Conservation (phyloP, 2,329 filamentous ascomycete genomes). For the Aureobasidium musti region DNA sequence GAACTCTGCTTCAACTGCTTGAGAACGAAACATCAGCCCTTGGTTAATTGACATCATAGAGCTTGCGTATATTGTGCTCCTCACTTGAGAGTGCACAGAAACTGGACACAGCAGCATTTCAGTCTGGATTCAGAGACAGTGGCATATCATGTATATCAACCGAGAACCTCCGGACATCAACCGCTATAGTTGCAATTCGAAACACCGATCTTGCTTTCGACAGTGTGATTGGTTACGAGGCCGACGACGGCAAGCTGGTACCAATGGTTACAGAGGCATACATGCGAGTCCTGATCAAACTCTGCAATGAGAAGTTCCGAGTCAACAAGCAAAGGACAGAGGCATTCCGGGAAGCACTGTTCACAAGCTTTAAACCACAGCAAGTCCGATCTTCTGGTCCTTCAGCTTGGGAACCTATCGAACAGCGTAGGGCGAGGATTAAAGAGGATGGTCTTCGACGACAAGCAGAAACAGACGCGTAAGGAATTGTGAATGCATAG, state of each 20-base stretch:
- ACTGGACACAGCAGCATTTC: slow-evolving; percentile 72
- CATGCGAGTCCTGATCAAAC: slow-evolving; percentile 64
- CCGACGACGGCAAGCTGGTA: slow-evolving; percentile 47
- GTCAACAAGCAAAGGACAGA: slow-evolving; percentile 69
- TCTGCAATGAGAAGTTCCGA: slow-evolving; percentile 73
- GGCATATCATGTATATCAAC: slow-evolving; percentile 69
- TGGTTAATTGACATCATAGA: slow-evolving; percentile 57
- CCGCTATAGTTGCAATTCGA: slow-evolving; percentile 79
- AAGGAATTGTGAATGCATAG: neutral
- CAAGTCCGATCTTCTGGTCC: slow-evolving; percentile 24
- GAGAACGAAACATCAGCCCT: neutral
- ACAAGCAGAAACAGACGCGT: neutral
- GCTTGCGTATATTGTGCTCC: slow-evolving; percentile 81
- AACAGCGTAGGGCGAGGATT: slow-evolving; percentile 19
- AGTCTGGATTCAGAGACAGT: slow-evolving; percentile 86
- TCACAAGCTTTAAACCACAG: slow-evolving; percentile 40
- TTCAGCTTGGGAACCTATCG: slow-evolving; percentile 10
- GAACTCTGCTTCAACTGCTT: neutral
- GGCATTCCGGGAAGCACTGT: slow-evolving; percentile 61
- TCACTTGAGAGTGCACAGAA: slow-evolving; percentile 73
- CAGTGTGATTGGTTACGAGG: slow-evolving; percentile 68
- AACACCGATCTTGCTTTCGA: slow-evolving; percentile 81
- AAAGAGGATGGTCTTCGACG: slow-evolving; percentile 3
- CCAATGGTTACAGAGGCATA: slow-evolving; percentile 67
- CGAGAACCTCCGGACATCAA: slow-evolving; percentile 46